Evolutionary conservation across 495 filamentous ascomycete species (phyloP), one percentile per base, ranked within the genome.

Genomic region (Elaphomyces granulatus): DNA sequence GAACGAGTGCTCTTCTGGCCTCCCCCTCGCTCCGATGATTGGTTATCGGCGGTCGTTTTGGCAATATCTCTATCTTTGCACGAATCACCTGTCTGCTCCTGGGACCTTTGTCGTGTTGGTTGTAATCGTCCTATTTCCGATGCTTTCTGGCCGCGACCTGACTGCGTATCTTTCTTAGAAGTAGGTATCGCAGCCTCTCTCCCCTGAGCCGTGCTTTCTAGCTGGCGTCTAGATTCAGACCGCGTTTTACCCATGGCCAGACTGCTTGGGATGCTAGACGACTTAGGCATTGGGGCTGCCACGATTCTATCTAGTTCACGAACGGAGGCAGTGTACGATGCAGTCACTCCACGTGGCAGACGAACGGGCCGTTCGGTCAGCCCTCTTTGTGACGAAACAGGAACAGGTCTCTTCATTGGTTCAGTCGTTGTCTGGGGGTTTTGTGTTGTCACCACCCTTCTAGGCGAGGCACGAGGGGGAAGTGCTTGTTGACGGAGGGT

Each of bases 191-290:
- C 48, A 15, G 49, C 45, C n/a, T 63, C 58, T 40, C 43, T 53
- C 1, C 44, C 35, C 43, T 61, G 52, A 17, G 37, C 51, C 15
- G 59, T 56, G 12, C 56, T 55, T 45, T 63, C 59, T 36, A 66
- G 37, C 36, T 50, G 49, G 4, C 63, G 59, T 14, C 41, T 34
- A 21, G 64, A 65, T 42, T 68, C 62, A n/a, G 64, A 66, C 18
- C 64, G 52, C 15, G 64, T 68, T 46, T 68, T 68, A 18, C 61
- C 64, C 23, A 66, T 55, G 0, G 58, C 62, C 40, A 66, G 42
- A 20, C 56, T 55, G 15, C 45, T 53, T 14, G 56, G 52, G 34
- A 50, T 55, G 23, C 52, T 61, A 3, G 44, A 55, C 0, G 61
- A 52, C 36, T 59, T 60, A 17, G 51, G 21, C 20, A 55, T 41